These are phyloP conservation scores for Fusarium decemcellulare DNA, from an alignment of 2,329 filamentous ascomycete genomes.

Conservation along the genomic window DNA sequence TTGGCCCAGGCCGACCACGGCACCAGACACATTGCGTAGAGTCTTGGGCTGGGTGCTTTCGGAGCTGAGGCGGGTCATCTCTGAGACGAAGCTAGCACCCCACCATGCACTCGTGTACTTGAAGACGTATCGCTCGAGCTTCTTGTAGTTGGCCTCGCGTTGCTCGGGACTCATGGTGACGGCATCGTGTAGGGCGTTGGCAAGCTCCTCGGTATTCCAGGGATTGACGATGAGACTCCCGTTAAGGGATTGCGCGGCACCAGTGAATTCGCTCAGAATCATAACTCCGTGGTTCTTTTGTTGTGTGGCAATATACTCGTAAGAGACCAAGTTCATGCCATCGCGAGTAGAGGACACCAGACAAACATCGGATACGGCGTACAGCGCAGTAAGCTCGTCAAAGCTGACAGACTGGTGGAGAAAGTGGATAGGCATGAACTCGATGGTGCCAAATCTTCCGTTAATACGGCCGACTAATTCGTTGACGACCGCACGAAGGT, in stretches of 20 bases:
- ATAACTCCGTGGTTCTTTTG: conserved; percentile 91
- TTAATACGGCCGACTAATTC: conserved; percentile 98
- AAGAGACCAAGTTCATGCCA: conserved; percentile 98
- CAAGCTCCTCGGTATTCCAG: conserved; percentile 97
- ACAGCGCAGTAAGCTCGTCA: conserved; percentile 93
- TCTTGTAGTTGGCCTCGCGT: conserved; percentile 87
- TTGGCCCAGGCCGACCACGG: conserved; percentile 51
- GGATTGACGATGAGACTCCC: conserved; percentile 96
- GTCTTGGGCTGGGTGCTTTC: conserved; percentile 57
- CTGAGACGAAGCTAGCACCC: conserved; percentile 92
- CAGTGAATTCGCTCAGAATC: conserved; percentile 97
- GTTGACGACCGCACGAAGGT: conserved; percentile 94
- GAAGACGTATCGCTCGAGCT: conserved; percentile 94
- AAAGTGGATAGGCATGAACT: conserved; percentile 99
- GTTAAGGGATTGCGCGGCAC: conserved; percentile 94
- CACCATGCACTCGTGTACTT: conserved; percentile 99
- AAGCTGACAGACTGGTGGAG: conserved; percentile 96
- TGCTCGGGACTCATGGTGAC: conserved; percentile 96
- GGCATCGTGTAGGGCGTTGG: conserved; percentile 94
- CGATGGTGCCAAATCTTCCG: conserved; percentile 94
- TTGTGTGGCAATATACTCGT: conserved; percentile 97
- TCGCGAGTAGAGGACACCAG: conserved; percentile 96
- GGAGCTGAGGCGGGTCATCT: conserved; percentile 73
- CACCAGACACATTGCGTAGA: conserved; percentile 57
- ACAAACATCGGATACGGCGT: conserved; percentile 92